Percentiles rank a stretch among this genome's conserved stretches.
Conservation (phyloP, 208 protist species). For the Leishmania martiniquensis region DNA sequence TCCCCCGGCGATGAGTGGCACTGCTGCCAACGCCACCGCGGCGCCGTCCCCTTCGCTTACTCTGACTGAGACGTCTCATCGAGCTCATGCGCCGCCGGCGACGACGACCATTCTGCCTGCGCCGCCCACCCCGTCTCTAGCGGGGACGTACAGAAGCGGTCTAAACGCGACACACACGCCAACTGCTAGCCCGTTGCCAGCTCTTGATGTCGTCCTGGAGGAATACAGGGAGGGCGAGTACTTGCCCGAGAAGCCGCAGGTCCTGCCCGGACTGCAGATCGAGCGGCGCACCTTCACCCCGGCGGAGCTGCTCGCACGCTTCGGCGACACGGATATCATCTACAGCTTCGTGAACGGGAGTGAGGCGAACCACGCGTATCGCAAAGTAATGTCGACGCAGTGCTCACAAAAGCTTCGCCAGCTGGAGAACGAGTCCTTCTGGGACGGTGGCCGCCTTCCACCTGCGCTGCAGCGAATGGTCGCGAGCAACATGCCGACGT, state of each 20-base stretch:
- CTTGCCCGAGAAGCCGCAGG: slow-evolving; percentile 30
- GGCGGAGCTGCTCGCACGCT: slow-evolving; percentile 32
- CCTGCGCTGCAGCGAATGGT: too few species aligned
- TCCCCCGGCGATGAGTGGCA: not conserved
- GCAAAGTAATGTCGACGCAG: not conserved
- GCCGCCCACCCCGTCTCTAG: not conserved
- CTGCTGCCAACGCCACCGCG: not conserved
- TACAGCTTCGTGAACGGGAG: slow-evolving; percentile 98
- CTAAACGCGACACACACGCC: too few species aligned
- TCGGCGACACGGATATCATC: slow-evolving; percentile 84
- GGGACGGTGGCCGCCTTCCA: too few species aligned
- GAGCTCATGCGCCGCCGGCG: not conserved
- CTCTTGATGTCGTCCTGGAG: too few species aligned
- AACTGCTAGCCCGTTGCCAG: too few species aligned
- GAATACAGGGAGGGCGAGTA: not conserved
- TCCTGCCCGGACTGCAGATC: slow-evolving; percentile 33
- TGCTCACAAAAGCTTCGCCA: not conserved
- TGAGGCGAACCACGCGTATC: slow-evolving; percentile 72
- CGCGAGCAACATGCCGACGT: too few species aligned
- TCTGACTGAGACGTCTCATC: not conserved
- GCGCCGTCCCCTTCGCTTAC: not conserved
- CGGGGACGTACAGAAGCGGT: not conserved
- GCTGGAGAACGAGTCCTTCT: not conserved
- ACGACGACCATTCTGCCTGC: not conserved
- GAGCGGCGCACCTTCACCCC: slow-evolving; percentile 34